phyloP scores from a whole-genome alignment of 805 yeast genomes.

The Kuraishia ogatae region DNA sequence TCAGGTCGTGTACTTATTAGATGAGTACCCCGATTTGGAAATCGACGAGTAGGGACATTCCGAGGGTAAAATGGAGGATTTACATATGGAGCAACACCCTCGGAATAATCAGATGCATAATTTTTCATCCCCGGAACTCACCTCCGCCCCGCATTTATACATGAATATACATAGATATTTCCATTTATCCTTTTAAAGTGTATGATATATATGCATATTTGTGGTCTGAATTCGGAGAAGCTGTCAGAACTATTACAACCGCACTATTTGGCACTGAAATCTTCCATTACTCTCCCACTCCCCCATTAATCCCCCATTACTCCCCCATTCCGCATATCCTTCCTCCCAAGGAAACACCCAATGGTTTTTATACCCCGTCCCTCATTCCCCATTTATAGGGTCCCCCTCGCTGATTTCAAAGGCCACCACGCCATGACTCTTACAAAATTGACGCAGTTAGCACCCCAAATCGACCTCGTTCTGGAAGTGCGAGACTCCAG shows the following conservation, averaged over 20 bases:
- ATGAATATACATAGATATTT: no score
- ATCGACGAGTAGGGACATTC: no score
- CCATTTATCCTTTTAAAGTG: no score
- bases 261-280: no score
- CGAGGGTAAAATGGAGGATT: neutral
- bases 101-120: neutral
- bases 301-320: no score
- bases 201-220: neutral
- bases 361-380: constrained; percentile 53
- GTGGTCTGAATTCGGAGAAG: neutral
- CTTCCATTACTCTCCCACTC: neutral
- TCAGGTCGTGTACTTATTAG: neutral
- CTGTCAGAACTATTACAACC: no score
- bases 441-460: constrained; percentile 50
- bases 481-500: constrained; percentile 83
- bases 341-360: neutral
- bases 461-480: constrained; percentile 76
- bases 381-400: constrained; percentile 64
- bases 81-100: neutral
- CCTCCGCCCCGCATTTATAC: neutral
- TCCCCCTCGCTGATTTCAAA: constrained; percentile 70
- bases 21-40: neutral
- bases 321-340: neutral
- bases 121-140: neutral
- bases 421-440: constrained; percentile 88